Evolutionary conservation across 257 asterid genomes (phyloP), one percentile per base, ranked within the genome.

Genomic region (Solanum neorickii): DNA sequence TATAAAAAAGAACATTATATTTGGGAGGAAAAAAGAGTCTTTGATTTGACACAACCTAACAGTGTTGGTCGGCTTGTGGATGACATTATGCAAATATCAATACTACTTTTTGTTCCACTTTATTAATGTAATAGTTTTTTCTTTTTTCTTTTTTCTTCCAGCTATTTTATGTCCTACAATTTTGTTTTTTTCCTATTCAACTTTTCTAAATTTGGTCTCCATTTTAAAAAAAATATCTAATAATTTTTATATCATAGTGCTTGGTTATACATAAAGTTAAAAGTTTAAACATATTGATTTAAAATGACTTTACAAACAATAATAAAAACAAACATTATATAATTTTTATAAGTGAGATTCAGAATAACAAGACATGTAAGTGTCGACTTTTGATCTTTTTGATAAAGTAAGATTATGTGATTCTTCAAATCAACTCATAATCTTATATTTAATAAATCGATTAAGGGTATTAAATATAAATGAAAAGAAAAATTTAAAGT

Each of bases 1-100:
- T 33, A 5, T 33, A 33, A 33, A 33, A 33, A 33, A 3, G 5
- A 33, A 3, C 4, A 35, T 37, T 5, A 37, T 37, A 5, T 37
- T 37, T 37, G 1, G 0, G 0, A 5, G 39, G 39, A 37, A 37
- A 75, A 76, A 37, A 11, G 7, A 12, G 12, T n/a, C 49, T 74
- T 46, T 92, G 93, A 93, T 62, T 82, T 86, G 93, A 93, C 91
- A 84, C 14, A 83, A 86, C 89, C 74, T 86, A n/a, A 65, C 70
- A 49, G 35, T 87, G 31, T 72, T 89, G 90, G 90, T 88, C 88
- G 88, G 91, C 87, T 60, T 20, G 14, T 73, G 85, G 86, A 87
- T 87, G 56, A 47, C 90, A 62, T 59, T 27, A 21, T 49, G n/a
- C 42, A 59, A 27, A 52, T 52, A 70, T 68, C 85, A 73, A 76